phyloP scores from a whole-genome alignment of 371 early-diverging fungal species.

The Syncephalastrum sp. region DNA sequence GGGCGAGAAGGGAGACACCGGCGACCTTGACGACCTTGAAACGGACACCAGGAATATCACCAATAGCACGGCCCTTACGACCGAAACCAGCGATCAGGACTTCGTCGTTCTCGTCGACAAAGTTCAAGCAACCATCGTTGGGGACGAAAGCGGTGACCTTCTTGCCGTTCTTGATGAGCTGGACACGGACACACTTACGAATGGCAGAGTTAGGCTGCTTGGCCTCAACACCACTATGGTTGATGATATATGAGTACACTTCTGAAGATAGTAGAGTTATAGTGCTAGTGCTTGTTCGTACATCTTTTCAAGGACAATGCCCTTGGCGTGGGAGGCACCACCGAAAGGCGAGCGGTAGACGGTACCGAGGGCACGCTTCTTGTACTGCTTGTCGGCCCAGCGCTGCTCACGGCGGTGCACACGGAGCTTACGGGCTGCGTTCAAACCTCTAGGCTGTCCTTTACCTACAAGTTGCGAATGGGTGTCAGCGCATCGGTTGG shows the following conservation, averaged over 20 bases:
- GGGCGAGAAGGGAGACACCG: slow-evolving; percentile 98
- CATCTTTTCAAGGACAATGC: slow-evolving; percentile 99
- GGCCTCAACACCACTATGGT: slow-evolving; percentile 97
- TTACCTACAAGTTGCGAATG: slow-evolving; percentile 55
- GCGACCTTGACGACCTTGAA: slow-evolving; percentile 99
- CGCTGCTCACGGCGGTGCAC: slow-evolving; percentile 96
- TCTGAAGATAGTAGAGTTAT: neutral
- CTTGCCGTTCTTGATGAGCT: slow-evolving; percentile 99
- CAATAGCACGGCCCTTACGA: slow-evolving; percentile 85
- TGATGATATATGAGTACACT: neutral
- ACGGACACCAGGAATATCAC: slow-evolving; percentile 99
- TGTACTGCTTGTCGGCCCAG: slow-evolving; percentile 99
- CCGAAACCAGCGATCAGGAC: slow-evolving; percentile 97
- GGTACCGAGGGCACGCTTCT: slow-evolving; percentile 98
- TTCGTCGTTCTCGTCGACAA: slow-evolving; percentile 98
- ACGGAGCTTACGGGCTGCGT: slow-evolving; percentile 99
- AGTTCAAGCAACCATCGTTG: slow-evolving; percentile 99
- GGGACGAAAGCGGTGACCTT: slow-evolving; percentile 99
- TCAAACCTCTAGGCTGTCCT: slow-evolving; percentile 97
- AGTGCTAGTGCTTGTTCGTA: slow-evolving; percentile 33
- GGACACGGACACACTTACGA: slow-evolving; percentile 99
- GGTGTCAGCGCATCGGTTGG: too few relatives aligned
- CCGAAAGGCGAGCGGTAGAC: slow-evolving; percentile 98
- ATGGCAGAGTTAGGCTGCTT: slow-evolving; percentile 99
- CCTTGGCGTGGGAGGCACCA: slow-evolving; percentile 99